phyloP scores from a whole-genome alignment of 176 grass and related monocot species.

The Ensete ventricosum region DNA sequence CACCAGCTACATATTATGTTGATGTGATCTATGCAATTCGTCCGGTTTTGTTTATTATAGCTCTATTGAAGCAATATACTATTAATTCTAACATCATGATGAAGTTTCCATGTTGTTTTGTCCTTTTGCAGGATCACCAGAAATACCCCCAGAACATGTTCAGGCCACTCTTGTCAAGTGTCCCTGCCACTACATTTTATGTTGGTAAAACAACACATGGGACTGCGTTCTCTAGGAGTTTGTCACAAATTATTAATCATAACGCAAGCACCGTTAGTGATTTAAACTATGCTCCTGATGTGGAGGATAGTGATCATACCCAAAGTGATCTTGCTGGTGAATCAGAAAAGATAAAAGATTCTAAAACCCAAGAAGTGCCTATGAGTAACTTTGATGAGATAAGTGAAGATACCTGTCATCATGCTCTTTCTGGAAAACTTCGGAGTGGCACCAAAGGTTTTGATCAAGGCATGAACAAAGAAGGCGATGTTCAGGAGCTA shows the following conservation, averaged over 20 bases:
- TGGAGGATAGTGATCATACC: slow-evolving; percentile 27
- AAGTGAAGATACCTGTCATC: slow-evolving; percentile 34
- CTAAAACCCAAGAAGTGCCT: slow-evolving; percentile 46
- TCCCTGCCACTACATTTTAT: slow-evolving; percentile 44
- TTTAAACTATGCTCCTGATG: slow-evolving; percentile 35
- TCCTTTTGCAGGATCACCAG: slow-evolving; percentile 66
- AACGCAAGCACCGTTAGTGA: slow-evolving; percentile 46
- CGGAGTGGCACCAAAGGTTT: neutral
- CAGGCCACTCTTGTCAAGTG: slow-evolving; percentile 73
- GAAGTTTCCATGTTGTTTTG: neutral
- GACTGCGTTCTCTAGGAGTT: slow-evolving; percentile 50
- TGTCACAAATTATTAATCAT: slow-evolving; percentile 41
- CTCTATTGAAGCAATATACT: neutral
- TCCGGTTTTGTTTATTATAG: no score
- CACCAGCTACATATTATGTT: no score
- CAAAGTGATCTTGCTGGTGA: slow-evolving; percentile 34
- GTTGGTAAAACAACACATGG: slow-evolving; percentile 41
- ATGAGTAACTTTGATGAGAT: slow-evolving; percentile 60
- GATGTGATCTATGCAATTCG: no score
- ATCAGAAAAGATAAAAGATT: slow-evolving; percentile 34
- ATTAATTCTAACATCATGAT: neutral
- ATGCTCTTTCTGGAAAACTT: neutral
- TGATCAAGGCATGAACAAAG: neutral
- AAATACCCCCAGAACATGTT: slow-evolving; percentile 76
- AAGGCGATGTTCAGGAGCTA: slow-evolving; percentile 14